A percentile compares a stretch with the other conserved stretches of the same genome.
These are phyloP conservation scores for Mycena kentingensis DNA, from an alignment of 768 basidiomycete genomes.

Conservation along the genomic window DNA sequence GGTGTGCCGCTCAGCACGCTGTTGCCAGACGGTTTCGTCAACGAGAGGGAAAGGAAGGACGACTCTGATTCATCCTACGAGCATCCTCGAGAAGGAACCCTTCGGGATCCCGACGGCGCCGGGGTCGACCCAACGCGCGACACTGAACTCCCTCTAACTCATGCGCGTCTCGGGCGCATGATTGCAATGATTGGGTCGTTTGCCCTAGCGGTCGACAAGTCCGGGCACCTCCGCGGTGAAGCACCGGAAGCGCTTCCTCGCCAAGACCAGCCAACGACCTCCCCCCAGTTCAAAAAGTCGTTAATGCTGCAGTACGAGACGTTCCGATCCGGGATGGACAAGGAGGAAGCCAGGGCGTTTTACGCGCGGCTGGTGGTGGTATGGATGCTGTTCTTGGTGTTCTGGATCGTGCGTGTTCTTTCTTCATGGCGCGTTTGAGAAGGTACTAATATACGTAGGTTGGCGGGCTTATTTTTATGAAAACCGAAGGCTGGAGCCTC, in stretches of 20 bases:
- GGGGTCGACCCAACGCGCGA: constrained; percentile 4
- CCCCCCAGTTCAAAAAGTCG: constrained; percentile 14
- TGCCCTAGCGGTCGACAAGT: constrained; percentile 43
- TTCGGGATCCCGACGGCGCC: neutral
- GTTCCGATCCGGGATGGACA: constrained; percentile 32
- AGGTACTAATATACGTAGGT: constrained; percentile 39
- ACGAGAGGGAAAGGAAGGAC: constrained; percentile 18
- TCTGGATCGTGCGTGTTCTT: constrained; percentile 64
- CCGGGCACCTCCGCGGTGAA: constrained; percentile 17
- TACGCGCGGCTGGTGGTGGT: constrained; percentile 57
- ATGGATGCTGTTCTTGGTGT: constrained; percentile 64
- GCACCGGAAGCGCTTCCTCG: neutral
- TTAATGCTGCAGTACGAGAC: constrained; percentile 34
- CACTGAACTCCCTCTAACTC: constrained; percentile 43
- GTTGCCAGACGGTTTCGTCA: constrained; percentile 41
- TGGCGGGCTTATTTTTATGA: constrained; percentile 68
- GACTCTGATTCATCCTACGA: constrained; percentile 2
- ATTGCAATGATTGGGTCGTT: constrained; percentile 54
- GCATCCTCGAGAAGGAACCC: neutral
- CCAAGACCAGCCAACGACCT: neutral
- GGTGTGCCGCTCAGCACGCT: constrained; percentile 59
- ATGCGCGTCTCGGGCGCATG: constrained; percentile 62
- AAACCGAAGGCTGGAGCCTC: constrained; percentile 71
- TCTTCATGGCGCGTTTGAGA: neutral
- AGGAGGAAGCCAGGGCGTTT: constrained; percentile 59